Conservation (phyloP, 1,139 yeast genomes). For the Lodderomyces orthopsilosis region DNA sequence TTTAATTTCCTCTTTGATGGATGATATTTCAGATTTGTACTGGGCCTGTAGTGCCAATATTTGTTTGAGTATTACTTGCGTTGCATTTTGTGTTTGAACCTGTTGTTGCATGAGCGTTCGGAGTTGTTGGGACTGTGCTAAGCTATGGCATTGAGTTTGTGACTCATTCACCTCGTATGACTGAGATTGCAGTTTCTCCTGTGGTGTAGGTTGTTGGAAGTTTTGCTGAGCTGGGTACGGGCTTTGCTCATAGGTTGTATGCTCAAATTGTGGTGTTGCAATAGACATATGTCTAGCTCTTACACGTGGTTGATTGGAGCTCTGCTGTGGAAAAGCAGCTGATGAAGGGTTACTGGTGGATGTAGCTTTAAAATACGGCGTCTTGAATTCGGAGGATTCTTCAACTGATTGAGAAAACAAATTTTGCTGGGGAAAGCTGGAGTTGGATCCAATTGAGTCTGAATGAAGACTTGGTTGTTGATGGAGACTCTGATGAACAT, state of each 20-base stretch:
- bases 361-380: not conserved
- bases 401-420: not conserved
- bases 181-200: not conserved
- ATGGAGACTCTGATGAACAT: conserved; percentile 5
- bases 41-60: not conserved
- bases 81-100: conserved; percentile 1
- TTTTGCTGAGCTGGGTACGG: not conserved
- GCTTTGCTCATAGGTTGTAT: not conserved
- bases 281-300: conserved; percentile 1
- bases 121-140: not conserved
- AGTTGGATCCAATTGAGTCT: not conserved
- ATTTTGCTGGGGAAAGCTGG: not conserved
- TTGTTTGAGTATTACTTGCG: not conserved
- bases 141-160: not conserved
- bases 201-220: not conserved
- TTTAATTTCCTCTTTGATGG: not conserved
- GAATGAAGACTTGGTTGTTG: conserved; percentile 3
- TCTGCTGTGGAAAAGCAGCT: not conserved
- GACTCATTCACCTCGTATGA: not conserved
- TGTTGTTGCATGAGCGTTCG: conserved; percentile 1
- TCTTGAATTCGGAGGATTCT: not conserved
- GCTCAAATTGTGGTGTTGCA: not conserved
- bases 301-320: not conserved
- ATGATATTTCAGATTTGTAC: not conserved
- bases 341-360: not conserved